These are phyloP conservation scores for Pichia sp. DNA, from an alignment of 1,139 yeast species.

Conservation along the genomic window DNA sequence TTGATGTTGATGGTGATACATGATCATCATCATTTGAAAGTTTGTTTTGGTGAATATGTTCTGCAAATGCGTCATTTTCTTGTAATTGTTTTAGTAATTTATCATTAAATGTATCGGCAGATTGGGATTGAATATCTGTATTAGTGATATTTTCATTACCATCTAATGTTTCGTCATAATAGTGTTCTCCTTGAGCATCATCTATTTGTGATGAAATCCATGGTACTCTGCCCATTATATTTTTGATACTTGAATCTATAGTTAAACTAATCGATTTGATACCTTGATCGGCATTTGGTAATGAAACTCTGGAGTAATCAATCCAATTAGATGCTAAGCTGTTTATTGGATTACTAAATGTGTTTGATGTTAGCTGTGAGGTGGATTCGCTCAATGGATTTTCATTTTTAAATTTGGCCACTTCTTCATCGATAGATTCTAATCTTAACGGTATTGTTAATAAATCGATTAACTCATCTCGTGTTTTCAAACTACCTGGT, in stretches of 20 bases:
- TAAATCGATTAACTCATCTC: slow-evolving; percentile 8
- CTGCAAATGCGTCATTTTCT: slow-evolving; percentile 22
- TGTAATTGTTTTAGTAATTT: slow-evolving; percentile 22
- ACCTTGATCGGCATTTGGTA: slow-evolving; percentile 31
- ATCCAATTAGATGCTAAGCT: slow-evolving; percentile 6
- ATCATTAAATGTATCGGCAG: slow-evolving; percentile 12
- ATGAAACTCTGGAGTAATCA: slow-evolving; percentile 15
- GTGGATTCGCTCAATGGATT: slow-evolving; percentile 8
- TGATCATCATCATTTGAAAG: slow-evolving; percentile 1
- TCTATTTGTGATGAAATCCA: slow-evolving; percentile 19
- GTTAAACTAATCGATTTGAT: slow-evolving; percentile 28
- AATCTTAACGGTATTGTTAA: slow-evolving; percentile 22
- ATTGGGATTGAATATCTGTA: neutral
- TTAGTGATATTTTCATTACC: neutral
- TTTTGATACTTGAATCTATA: slow-evolving; percentile 29
- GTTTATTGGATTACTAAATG: neutral
- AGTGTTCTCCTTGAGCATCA: slow-evolving; percentile 6
- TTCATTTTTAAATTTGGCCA: slow-evolving; percentile 14
- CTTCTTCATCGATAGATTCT: slow-evolving; percentile 24
- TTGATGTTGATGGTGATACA: slow-evolving; percentile 2
- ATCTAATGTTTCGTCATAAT: neutral
- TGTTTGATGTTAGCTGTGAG: neutral
- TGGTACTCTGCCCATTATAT: slow-evolving; percentile 29
- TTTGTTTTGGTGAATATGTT: neutral
- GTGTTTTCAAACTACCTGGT: slow-evolving; percentile 4